Conservation (phyloP, 805 yeast genomes). For the Wickerhamomyces canadensis region DNA sequence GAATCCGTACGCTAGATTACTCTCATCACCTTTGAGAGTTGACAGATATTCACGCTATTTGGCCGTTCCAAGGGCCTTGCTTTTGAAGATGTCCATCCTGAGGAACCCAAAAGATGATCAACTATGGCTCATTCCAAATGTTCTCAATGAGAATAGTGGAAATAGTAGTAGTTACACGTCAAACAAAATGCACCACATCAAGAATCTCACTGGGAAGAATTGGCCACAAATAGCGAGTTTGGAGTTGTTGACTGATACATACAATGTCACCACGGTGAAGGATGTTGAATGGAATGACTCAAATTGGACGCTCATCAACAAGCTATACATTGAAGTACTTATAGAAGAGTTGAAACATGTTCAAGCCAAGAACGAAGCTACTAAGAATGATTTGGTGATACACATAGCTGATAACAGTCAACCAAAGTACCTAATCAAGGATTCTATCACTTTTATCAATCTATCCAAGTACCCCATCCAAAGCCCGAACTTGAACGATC, state of each 20-base stretch:
- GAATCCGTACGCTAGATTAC: slow-evolving; percentile 33
- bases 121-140: slow-evolving; percentile 11
- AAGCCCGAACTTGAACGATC: not conserved
- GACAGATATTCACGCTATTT: slow-evolving; percentile 30
- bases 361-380: not conserved
- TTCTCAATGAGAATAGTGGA: slow-evolving; percentile 2
- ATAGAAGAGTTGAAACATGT: not conserved
- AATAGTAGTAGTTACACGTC: slow-evolving; percentile 12
- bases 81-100: slow-evolving; percentile 8
- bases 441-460: not conserved
- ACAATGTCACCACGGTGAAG: slow-evolving; percentile 5
- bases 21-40: slow-evolving; percentile 39
- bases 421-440: not conserved
- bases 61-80: slow-evolving; percentile 8
- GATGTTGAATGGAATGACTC: slow-evolving; percentile 11
- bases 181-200: slow-evolving; percentile 1
- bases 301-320: slow-evolving; percentile 8
- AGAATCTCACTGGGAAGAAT: slow-evolving; percentile 4
- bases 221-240: slow-evolving; percentile 10
- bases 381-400: not conserved
- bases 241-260: slow-evolving; percentile 9
- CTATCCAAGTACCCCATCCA: not conserved
- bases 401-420: not conserved
- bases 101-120: slow-evolving; percentile 1
- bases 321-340: slow-evolving; percentile 8